Percentiles rank a stretch among this genome's conserved stretches.
Conservation (phyloP, 805 yeast genomes). For the Barnettozyma vustinii region DNA sequence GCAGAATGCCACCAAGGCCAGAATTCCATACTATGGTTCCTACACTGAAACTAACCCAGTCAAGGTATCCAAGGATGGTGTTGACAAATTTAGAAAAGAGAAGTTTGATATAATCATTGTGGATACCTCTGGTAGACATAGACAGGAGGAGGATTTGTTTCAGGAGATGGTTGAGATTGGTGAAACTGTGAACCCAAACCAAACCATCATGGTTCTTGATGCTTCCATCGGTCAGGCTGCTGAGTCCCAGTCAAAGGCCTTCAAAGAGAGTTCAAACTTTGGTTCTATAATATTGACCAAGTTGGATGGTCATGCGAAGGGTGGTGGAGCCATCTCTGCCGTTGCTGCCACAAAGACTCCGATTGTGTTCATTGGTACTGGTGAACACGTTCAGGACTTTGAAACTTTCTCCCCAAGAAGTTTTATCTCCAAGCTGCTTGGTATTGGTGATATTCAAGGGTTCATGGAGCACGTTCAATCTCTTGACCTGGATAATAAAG, state of each 20-base stretch:
- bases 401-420: slow-evolving; percentile 88
- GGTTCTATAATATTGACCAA: slow-evolving; percentile 94
- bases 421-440: slow-evolving; percentile 85
- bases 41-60: slow-evolving; percentile 96
- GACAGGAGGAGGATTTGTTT: slow-evolving; percentile 87
- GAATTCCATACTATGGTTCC: slow-evolving; percentile 91
- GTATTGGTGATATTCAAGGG: slow-evolving; percentile 93
- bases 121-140: slow-evolving; percentile 97
- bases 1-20: slow-evolving; percentile 94
- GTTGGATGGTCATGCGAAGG: slow-evolving; percentile 98
- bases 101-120: slow-evolving; percentile 91
- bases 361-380: slow-evolving; percentile 93
- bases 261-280: slow-evolving; percentile 86
- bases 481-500: slow-evolving; percentile 81
- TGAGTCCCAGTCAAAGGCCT: slow-evolving; percentile 88
- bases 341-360: slow-evolving; percentile 97
- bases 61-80: slow-evolving; percentile 87
- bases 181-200: slow-evolving; percentile 84
- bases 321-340: slow-evolving; percentile 99
- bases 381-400: slow-evolving; percentile 91
- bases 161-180: slow-evolving; percentile 94
- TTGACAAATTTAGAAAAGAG: slow-evolving; percentile 82
- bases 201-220: slow-evolving; percentile 95
- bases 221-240: slow-evolving; percentile 99
- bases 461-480: slow-evolving; percentile 91